Percentiles rank a stretch among this genome's conserved stretches.
Conservation (phyloP, 2,329 filamentous ascomycete genomes). For the Chaetomiaceae sp. region DNA sequence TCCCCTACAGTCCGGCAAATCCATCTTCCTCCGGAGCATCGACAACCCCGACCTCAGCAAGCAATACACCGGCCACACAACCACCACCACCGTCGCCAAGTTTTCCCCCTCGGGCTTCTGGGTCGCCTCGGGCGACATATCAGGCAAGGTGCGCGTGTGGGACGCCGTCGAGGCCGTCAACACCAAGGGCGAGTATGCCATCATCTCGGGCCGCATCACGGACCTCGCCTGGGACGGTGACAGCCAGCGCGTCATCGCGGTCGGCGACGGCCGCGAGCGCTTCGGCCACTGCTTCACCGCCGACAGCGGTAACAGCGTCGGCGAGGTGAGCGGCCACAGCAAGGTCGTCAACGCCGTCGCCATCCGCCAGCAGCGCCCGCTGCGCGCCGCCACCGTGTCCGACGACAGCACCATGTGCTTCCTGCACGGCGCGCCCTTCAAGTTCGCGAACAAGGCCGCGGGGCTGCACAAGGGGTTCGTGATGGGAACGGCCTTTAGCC, state of each 20-base stretch:
- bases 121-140: conserved; percentile 83
- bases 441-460: conserved; percentile 79
- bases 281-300: conserved; percentile 93
- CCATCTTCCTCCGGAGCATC: conserved; percentile 91
- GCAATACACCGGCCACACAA: conserved; percentile 89
- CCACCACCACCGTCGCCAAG: conserved; percentile 83
- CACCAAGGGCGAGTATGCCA: conserved; percentile 90
- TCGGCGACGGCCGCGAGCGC: conserved; percentile 89
- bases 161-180: conserved; percentile 78
- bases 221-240: conserved; percentile 98
- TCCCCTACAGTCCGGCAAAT: conserved; percentile 76
- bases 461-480: conserved; percentile 84
- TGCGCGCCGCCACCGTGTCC: conserved; percentile 83
- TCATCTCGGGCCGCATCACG: conserved; percentile 91
- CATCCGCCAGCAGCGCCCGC: conserved; percentile 82
- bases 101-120: conserved; percentile 95
- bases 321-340: conserved; percentile 88
- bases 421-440: conserved; percentile 91
- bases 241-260: conserved; percentile 91
- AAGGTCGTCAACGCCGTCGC: conserved; percentile 87
- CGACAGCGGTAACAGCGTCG: conserved; percentile 93
- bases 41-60: conserved; percentile 79
- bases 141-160: conserved; percentile 86
- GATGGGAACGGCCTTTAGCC: conserved; percentile 81
- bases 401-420: conserved; percentile 90